Evolutionary conservation across 441 rosid species (phyloP).

Genomic region (Monsonia emarginata): DNA sequence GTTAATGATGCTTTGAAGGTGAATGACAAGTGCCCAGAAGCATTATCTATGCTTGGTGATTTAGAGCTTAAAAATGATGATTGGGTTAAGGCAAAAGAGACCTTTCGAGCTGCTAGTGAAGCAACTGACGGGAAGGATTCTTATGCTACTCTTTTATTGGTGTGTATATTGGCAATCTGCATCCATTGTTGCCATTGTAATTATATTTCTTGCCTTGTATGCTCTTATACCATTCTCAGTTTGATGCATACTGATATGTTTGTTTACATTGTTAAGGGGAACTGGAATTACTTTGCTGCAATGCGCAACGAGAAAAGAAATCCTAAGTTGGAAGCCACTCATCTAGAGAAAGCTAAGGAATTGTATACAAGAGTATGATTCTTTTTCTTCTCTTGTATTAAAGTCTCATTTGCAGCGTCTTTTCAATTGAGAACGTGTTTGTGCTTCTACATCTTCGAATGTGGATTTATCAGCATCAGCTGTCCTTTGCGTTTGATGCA

Average conservation of each 20-base stretch:
- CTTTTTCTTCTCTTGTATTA: slow-evolving; percentile 15
- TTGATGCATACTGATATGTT: slow-evolving; percentile 5
- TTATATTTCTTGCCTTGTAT: neutral
- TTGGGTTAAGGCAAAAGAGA: slow-evolving; percentile 99
- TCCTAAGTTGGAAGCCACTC: slow-evolving; percentile 97
- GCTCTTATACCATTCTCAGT: neutral
- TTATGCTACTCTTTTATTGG: slow-evolving; percentile 87
- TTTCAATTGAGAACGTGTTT: slow-evolving; percentile 8
- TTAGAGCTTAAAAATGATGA: slow-evolving; percentile 98
- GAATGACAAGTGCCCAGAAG: slow-evolving; percentile 79
- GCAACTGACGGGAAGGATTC: slow-evolving; percentile 96
- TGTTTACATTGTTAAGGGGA: slow-evolving; percentile 55
- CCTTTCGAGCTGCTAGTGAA: slow-evolving; percentile 90
- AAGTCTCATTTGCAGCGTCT: neutral
- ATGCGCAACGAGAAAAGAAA: slow-evolving; percentile 97
- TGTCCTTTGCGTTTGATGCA: neutral
- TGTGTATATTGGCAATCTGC: slow-evolving; percentile 23
- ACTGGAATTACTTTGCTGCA: slow-evolving; percentile 98
- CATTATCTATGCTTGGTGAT: slow-evolving; percentile 93
- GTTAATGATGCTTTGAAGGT: slow-evolving; percentile 89
- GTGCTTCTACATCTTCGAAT: slow-evolving; percentile 1
- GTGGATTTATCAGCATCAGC: neutral
- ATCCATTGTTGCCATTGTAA: neutral
- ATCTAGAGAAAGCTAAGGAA: slow-evolving; percentile 97
- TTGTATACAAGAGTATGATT: slow-evolving; percentile 72